phyloP scores from a whole-genome alignment of 768 basidiomycete species.

The Boletellus ananas region DNA sequence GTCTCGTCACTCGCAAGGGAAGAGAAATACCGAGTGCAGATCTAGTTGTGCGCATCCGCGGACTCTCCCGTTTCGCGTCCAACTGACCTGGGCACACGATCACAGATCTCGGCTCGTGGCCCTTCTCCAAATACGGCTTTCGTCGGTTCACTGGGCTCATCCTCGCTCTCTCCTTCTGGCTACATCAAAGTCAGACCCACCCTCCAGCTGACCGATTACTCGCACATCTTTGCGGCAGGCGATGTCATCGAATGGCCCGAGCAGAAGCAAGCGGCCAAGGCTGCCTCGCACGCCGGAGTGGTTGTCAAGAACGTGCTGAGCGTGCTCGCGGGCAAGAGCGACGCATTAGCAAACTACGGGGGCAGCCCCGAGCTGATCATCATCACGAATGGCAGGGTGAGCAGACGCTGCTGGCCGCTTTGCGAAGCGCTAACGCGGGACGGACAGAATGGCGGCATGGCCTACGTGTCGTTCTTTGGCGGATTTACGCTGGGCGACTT shows the following conservation, averaged over 20 bases:
- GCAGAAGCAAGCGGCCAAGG: conserved; percentile 57
- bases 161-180: conserved; percentile 34
- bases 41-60: conserved; percentile 46
- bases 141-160: conserved; percentile 42
- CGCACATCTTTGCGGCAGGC: conserved; percentile 60
- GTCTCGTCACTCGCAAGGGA: conserved; percentile 50
- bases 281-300: conserved; percentile 39
- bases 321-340: conserved; percentile 36
- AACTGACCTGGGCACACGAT: neutral
- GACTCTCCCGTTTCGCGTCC: neutral
- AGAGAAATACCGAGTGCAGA: conserved; percentile 47
- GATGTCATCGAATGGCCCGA: conserved; percentile 63
- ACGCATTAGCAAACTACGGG: conserved; percentile 41
- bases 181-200: conserved; percentile 53
- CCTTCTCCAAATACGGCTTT: conserved; percentile 53
- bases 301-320: conserved; percentile 48
- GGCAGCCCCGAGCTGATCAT: conserved; percentile 52
- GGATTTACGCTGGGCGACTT: conserved; percentile 45
- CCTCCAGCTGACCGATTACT: conserved; percentile 49
- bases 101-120: conserved; percentile 27
- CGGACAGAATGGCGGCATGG: conserved; percentile 37
- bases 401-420: conserved; percentile 4
- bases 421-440: conserved; percentile 1
- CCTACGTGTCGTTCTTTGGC: conserved; percentile 40
- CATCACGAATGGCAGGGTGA: conserved; percentile 52